Evolutionary conservation across 257 asterid genomes (phyloP).

Genomic region (Solanum piurae): DNA sequence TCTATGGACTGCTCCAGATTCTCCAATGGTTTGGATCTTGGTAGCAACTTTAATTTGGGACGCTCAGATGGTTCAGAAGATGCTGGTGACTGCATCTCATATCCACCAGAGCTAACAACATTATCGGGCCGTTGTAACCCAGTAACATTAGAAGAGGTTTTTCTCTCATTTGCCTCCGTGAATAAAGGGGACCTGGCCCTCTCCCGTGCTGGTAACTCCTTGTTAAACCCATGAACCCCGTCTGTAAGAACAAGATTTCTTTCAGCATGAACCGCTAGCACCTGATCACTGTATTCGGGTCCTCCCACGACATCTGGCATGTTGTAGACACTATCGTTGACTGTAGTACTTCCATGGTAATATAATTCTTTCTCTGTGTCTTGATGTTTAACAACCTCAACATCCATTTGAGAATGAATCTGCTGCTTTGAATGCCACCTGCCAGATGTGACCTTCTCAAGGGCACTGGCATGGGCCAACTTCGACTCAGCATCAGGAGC

Average conservation of each 20-base stretch:
- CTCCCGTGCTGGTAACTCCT: slow-evolving; percentile 32
- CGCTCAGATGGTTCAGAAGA: slow-evolving; percentile 55
- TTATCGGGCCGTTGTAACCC: slow-evolving; percentile 21
- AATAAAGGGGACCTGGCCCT: slow-evolving; percentile 23
- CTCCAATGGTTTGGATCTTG: slow-evolving; percentile 86
- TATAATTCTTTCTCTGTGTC: slow-evolving; percentile 27
- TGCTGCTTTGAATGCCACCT: slow-evolving; percentile 79
- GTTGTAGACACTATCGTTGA: slow-evolving; percentile 20
- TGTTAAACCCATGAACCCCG: slow-evolving; percentile 28
- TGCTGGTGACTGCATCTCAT: slow-evolving; percentile 28
- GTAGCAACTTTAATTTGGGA: slow-evolving; percentile 79
- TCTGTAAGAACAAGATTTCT: slow-evolving; percentile 42
- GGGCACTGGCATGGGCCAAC: slow-evolving; percentile 90
- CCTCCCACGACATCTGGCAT: slow-evolving; percentile 22
- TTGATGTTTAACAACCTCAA: slow-evolving; percentile 24
- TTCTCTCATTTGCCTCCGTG: slow-evolving; percentile 38
- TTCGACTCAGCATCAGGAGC: slow-evolving; percentile 64
- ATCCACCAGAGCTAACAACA: slow-evolving; percentile 21
- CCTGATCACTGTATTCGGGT: slow-evolving; percentile 20
- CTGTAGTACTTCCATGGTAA: slow-evolving; percentile 10
- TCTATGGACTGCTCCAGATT: slow-evolving; percentile 27
- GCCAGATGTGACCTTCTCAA: slow-evolving; percentile 86
- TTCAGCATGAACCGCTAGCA: slow-evolving; percentile 32
- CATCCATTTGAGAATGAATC: slow-evolving; percentile 32
- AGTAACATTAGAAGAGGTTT: slow-evolving; percentile 10